Conservation (phyloP, 768 basidiomycete species). For the Harrya chromipes region DNA sequence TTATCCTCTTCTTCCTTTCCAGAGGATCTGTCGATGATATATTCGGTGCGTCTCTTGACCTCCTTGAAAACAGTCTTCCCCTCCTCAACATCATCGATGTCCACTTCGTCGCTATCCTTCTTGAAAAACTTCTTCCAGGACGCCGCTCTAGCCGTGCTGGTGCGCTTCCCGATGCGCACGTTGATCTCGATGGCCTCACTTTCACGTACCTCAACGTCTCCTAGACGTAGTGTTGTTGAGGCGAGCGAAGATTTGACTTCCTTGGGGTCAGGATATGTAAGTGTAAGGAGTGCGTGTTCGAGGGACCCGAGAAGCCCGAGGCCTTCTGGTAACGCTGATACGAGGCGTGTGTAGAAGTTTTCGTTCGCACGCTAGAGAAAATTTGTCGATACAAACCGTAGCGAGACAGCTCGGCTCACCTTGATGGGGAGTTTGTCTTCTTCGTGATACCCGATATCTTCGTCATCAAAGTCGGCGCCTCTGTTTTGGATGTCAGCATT, state of each 20-base stretch:
- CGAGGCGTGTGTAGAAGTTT: constrained; percentile 56
- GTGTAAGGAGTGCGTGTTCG: constrained; percentile 26
- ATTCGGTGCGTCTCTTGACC: constrained; percentile 49
- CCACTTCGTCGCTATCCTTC: constrained; percentile 28
- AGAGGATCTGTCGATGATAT: constrained; percentile 48
- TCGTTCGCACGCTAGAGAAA: constrained; percentile 66
- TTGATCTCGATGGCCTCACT: constrained; percentile 74
- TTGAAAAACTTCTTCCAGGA: constrained; percentile 61
- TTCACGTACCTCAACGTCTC: constrained; percentile 61
- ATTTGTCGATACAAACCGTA: not conserved
- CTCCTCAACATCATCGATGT: constrained; percentile 26
- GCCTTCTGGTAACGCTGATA: constrained; percentile 32
- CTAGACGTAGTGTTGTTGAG: constrained; percentile 70
- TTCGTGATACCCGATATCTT: constrained; percentile 58
- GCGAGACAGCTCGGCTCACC: constrained; percentile 39
- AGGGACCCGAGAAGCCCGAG: constrained; percentile 31
- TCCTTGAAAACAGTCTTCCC: constrained; percentile 37
- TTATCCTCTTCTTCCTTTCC: constrained; percentile 25
- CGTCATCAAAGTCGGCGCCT: constrained; percentile 88
- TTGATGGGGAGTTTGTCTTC: constrained; percentile 70
- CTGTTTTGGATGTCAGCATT: constrained; percentile 37
- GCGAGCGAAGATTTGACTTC: constrained; percentile 62
- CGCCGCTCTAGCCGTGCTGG: constrained; percentile 64
- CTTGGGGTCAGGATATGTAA: constrained; percentile 56
- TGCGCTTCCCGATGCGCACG: constrained; percentile 79